phyloP scores from a whole-genome alignment of 176 grass and related monocot species.

The Bolboschoenus planiculmis region DNA sequence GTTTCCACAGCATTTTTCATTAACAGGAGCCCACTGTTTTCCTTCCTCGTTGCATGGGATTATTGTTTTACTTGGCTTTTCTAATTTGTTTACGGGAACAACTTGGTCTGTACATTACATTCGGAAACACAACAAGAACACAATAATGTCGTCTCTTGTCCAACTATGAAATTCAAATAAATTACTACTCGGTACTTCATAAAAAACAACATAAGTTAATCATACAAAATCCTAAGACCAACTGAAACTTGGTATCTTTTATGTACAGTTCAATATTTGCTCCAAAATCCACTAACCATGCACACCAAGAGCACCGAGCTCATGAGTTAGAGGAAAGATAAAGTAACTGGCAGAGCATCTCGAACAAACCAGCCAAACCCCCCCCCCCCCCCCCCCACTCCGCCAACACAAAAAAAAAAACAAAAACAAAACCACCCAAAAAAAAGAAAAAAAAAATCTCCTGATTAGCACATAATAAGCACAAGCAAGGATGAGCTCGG shows the following conservation, averaged over 20 bases:
- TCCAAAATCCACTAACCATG: not conserved
- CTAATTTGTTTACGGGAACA: not conserved
- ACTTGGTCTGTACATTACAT: not conserved
- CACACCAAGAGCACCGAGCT: not conserved
- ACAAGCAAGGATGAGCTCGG: not conserved
- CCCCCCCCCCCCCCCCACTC: too few species aligned
- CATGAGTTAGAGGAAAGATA: not conserved
- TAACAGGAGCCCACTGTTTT: not conserved
- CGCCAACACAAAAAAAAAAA: too few species aligned
- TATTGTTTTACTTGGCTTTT: not conserved
- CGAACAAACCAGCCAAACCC: not conserved
- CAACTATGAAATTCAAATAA: not conserved
- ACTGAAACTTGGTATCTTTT: not conserved
- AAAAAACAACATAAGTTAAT: not conserved
- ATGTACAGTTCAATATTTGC: slow-evolving; percentile 14
- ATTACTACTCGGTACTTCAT: not conserved
- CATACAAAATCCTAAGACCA: not conserved
- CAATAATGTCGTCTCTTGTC: not conserved
- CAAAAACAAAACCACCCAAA: too few species aligned
- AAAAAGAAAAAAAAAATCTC: not conserved
- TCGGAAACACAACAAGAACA: not conserved
- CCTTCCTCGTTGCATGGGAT: too few species aligned
- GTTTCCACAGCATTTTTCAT: not conserved
- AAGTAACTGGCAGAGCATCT: not conserved
- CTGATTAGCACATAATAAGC: not conserved